phyloP scores from a whole-genome alignment of 2,329 filamentous ascomycete species.

The Seiridium unicorne region DNA sequence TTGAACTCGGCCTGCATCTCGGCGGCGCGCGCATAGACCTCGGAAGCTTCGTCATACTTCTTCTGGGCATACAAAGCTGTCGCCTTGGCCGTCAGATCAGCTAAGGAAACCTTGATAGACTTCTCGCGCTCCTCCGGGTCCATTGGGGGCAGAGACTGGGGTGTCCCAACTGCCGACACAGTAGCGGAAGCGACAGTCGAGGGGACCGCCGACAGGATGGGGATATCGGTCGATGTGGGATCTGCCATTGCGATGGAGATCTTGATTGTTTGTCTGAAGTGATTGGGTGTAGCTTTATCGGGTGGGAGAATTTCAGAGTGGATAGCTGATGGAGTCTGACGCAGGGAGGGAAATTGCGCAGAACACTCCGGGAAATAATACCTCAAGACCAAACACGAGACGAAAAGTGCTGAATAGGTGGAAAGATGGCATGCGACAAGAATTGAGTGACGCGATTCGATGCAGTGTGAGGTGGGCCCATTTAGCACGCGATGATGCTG shows the following conservation, averaged over 20 bases:
- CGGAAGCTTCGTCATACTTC: conserved; percentile 81
- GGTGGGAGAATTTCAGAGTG: neutral
- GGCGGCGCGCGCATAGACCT: conserved; percentile 84
- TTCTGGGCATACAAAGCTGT: conserved; percentile 85
- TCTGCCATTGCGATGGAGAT: conserved; percentile 24
- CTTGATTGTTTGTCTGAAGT: neutral
- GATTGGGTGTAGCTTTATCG: neutral
- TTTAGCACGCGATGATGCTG: conserved; percentile 2
- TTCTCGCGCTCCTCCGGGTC: conserved; percentile 43
- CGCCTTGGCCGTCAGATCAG: conserved; percentile 77
- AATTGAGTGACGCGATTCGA: conserved; percentile 4
- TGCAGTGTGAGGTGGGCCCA: neutral
- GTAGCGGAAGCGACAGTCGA: conserved; percentile 25
- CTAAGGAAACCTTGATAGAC: conserved; percentile 63
- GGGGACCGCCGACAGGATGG: conserved; percentile 25
- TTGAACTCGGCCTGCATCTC: conserved; percentile 89
- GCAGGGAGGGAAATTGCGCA: too few species aligned
- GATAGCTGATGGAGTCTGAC: too few species aligned
- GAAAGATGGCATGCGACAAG: neutral
- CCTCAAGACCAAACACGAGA: too few species aligned
- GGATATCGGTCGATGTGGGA: conserved; percentile 24
- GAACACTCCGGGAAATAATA: too few species aligned
- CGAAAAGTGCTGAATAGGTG: neutral
- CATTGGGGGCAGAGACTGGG: conserved; percentile 29
- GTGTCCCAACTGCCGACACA: conserved; percentile 23